These are phyloP conservation scores for Nemania bipapillata DNA, from an alignment of 2,329 filamentous ascomycete species.

Conservation along the genomic window DNA sequence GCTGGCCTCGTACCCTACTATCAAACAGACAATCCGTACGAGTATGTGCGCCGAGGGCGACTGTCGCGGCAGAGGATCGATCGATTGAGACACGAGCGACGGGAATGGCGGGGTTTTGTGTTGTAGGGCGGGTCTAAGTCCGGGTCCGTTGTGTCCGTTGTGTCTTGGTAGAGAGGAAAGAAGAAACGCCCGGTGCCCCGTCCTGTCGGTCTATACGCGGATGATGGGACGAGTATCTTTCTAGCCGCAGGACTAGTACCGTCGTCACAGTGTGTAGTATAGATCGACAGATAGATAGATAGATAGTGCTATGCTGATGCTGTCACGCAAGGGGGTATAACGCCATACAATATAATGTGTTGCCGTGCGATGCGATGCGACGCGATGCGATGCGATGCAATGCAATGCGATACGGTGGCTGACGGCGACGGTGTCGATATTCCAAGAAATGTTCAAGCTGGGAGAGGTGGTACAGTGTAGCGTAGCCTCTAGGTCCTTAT, in stretches of 20 bases:
- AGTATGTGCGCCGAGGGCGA: neutral
- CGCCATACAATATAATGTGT: neutral
- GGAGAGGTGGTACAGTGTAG: too few species aligned
- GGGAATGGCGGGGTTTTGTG: conserved; percentile 26
- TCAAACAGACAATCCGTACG: conserved; percentile 5
- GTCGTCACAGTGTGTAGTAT: neutral
- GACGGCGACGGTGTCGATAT: neutral
- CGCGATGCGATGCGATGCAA: conserved; percentile 9
- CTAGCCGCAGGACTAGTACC: neutral
- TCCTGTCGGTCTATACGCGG: neutral
- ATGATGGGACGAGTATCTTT: neutral
- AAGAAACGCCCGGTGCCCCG: too few species aligned
- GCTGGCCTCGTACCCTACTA: neutral
- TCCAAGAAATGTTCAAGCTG: neutral
- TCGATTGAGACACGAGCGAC: conserved; percentile 9
- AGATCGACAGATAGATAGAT: too few species aligned
- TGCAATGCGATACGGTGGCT: neutral
- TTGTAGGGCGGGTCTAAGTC: conserved; percentile 14
- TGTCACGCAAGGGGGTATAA: neutral
- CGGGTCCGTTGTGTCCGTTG: conserved; percentile 17
- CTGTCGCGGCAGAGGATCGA: conserved; percentile 5
- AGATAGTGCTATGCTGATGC: conserved; percentile 3
- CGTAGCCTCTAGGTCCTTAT: too few species aligned
- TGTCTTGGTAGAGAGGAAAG: neutral
- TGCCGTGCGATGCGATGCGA: conserved; percentile 6